These are phyloP conservation scores for Penicillium parvum DNA, from an alignment of 495 filamentous ascomycete species.

Conservation along the genomic window DNA sequence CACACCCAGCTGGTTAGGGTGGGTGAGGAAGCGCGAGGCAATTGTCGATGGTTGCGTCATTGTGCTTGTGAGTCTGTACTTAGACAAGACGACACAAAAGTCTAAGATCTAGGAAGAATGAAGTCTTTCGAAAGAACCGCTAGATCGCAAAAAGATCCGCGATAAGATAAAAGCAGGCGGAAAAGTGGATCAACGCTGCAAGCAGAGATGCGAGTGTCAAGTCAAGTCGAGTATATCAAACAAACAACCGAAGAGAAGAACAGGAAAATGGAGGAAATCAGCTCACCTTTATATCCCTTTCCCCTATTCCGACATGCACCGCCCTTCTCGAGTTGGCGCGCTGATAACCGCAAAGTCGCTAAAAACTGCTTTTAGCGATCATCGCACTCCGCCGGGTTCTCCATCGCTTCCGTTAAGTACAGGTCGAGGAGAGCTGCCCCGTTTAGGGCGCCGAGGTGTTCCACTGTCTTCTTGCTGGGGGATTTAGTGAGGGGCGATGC, in stretches of 20 bases:
- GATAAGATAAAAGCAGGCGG: conserved; percentile 28
- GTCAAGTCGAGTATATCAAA: neutral
- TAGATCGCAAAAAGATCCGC: conserved; percentile 11
- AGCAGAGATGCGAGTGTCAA: conserved; percentile 1
- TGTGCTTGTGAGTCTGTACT: conserved; percentile 10
- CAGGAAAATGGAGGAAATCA: neutral
- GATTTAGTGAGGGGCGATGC: conserved; percentile 12
- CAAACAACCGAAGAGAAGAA: conserved; percentile 5
- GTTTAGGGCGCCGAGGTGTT: conserved; percentile 23
- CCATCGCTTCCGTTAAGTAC: conserved; percentile 48
- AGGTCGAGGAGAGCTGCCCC: conserved; percentile 46
- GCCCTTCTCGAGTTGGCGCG: conserved; percentile 11
- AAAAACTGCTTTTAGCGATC: conserved; percentile 52
- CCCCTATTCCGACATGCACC: conserved; percentile 12
- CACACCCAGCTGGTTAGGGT: conserved; percentile 75
- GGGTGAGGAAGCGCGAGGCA: conserved; percentile 73
- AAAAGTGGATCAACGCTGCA: conserved; percentile 17
- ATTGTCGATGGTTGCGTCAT: conserved; percentile 72
- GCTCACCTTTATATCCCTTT: conserved; percentile 10
- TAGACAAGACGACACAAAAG: neutral
- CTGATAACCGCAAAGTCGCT: conserved; percentile 30
- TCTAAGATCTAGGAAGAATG: neutral
- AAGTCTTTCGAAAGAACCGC: conserved; percentile 4
- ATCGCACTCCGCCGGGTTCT: conserved; percentile 29
- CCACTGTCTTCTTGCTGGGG: conserved; percentile 11